Evolutionary conservation across 2,329 filamentous ascomycete genomes (phyloP).

Genomic region (Colletotrichum musae): DNA sequence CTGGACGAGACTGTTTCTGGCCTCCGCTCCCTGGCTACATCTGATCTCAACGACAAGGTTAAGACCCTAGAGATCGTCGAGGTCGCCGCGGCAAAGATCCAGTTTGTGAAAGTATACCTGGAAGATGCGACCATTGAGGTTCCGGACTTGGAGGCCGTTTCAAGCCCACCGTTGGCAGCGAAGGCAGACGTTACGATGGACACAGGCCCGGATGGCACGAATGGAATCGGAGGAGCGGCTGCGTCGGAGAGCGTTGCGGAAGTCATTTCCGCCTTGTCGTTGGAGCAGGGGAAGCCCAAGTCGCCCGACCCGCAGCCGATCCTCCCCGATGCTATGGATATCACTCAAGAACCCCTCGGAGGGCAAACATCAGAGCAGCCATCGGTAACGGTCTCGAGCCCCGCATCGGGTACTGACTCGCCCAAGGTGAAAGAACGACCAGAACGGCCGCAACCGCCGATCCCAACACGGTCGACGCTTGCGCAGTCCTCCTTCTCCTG

Average conservation of each 20-base stretch:
- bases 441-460: constrained; percentile 52
- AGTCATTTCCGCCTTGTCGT: constrained; percentile 32
- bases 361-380: constrained; percentile 13
- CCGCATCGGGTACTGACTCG: background rate
- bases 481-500: constrained; percentile 84
- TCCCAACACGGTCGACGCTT: constrained; percentile 75
- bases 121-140: constrained; percentile 70
- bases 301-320: background rate
- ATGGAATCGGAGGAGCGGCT: background rate
- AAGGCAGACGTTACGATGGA: constrained; percentile 30
- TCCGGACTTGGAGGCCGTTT: constrained; percentile 48
- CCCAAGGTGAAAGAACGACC: constrained; percentile 1
- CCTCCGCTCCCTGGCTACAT: constrained; percentile 72
- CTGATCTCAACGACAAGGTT: constrained; percentile 62
- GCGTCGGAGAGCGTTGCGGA: constrained; percentile 24
- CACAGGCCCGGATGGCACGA: constrained; percentile 20
- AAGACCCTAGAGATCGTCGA: constrained; percentile 69
- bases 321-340: constrained; percentile 31
- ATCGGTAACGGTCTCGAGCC: constrained; percentile 18
- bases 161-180: constrained; percentile 15
- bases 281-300: constrained; percentile 9
- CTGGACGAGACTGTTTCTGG: constrained; percentile 76
- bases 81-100: constrained; percentile 72
- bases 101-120: constrained; percentile 74
- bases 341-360: constrained; percentile 23